Base-by-base conservation (phyloP, 345 rosid species). In the Pelargonium nanum region DNA sequence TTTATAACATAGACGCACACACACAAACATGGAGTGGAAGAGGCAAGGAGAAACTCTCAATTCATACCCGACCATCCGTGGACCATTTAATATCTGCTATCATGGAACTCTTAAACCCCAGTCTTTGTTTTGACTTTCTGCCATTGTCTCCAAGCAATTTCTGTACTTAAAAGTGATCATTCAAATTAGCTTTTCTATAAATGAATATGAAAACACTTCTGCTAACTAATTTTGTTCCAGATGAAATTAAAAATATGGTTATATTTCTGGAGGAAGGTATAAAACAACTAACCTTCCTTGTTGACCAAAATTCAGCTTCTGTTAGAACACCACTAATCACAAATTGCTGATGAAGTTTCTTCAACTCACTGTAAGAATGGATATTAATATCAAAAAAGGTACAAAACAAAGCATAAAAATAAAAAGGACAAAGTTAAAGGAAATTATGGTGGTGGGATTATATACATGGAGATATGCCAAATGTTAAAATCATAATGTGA, bases 281-380 rank as follows among this genome's bases (percentile, higher is more conserved):
- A 24, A 66, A 45, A 66, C 66, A 62, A 56, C 66, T 57, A 76
- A 87, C 96, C 96, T 83, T 87, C 69, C 97, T 85, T 57, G 95
- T 79, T n/a, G 97, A 91, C 98, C 98, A 92, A 71, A 92, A 93
- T 75, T 89, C 96, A 26, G 86, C 79, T 71, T 88, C 96, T 62
- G 95, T 80, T 77, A 85, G 73, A 67, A 83, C 65, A 63, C 75
- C 82, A 68, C 73, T 75, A 23, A 77, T 74, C 58, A 85, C 95
- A 69, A 87, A 81, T 68, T 62, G 83, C 77, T 75, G 78, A 74
- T 87, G 95, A 71, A 87, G 86, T 65, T 77, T 81, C 83, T 85
- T 91, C 82, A 87, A 65, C 78, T 85, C 95, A 54, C 91, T 87
- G 81, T 21, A 59, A 58, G 34, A 57, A 70, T 53, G 73, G 10